Base-by-base conservation (phyloP, 768 basidiomycete species). In the Arthromyces matolae region DNA sequence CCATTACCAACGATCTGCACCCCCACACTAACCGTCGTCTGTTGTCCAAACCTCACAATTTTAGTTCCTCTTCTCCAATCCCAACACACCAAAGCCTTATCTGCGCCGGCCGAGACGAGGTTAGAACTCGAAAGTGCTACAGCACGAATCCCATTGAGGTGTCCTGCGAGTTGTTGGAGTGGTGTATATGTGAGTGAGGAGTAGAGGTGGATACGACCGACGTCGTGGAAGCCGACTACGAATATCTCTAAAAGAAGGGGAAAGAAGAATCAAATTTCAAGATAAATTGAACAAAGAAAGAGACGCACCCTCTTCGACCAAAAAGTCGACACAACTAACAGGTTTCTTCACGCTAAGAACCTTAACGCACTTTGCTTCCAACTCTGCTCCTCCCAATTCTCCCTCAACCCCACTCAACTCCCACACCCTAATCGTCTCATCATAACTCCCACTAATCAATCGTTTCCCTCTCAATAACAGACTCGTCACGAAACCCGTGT, bases 341-440 rank as follows among this genome's bases (percentile, higher is more conserved):
- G 91, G 86, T 57, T 92, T 93, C 71, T 92, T 93, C 9, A 91
- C 89, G 47, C 79, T 76, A 35, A 93, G 60, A 55, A n/a, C n/a
- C n/a, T n/a, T n/a, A n/a, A n/a, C n/a, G n/a, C n/a, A n/a, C n/a
- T n/a, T n/a, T n/a, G n/a, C n/a, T n/a, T n/a, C n/a, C 86, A 89
- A 58, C 86, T 88, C 66, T 84, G 84, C 67, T 73, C 71, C 59
- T 74, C 74, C 12, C 77, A 77, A 0, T 71, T 76, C 42, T 77
- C 73, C 9, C n/a, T n/a, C n/a, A n/a, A n/a, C n/a, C n/a, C n/a
- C n/a, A n/a, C n/a, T n/a, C n/a, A 95, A 76, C 61, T 93, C 88
- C 93, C 92, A 95, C 66, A 95, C 89, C 10, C 92, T 76, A 51
- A 95, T 93, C 1, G 88, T 91, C 64, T 93, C 92, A 47, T 94